Evolutionary conservation across 352 stramenopile species (phyloP), one percentile per base, ranked within the genome.

Genomic region (Globisporangium echinulatum): DNA sequence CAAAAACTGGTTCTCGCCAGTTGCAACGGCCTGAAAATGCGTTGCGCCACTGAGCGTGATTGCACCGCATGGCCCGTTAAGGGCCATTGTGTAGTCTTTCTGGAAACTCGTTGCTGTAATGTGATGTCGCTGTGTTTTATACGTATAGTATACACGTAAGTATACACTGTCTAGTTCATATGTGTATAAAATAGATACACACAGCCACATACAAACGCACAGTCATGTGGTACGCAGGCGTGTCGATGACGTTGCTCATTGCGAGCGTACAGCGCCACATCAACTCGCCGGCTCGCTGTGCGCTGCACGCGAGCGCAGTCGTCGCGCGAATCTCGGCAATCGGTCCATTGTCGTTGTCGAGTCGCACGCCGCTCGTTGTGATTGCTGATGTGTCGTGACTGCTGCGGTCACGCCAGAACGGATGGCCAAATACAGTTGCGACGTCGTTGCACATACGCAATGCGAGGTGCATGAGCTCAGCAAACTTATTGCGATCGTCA

Each of bases 101-200:
- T 53, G 15, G 19, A 54, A 64, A n/a, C 42, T 64, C 1, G n/a
- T 37, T 62, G 38, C 33, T 42, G 40, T 62, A 62, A 9, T 55
- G 48, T 9, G 56, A 48, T 6, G 49, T 56, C 7, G 44, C 13
- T 5, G 55, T 40, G 3, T 44, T 25, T 3, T 11, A 25, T 1
- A 25, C 25, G 25, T 25, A 25, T 25, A 25, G 25, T 25, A 25
- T 25, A 25, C 25, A 25, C 25, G 2, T 25, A 25, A 25, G 25
- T 25, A 25, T 25, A 25, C 25, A 2, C 25, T 25, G 25, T 25
- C 25, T 25, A 25, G 25, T 25, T 25, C 25, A 25, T 25, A 25
- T 2, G 25, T 25, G 25, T 25, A 25, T 25, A 25, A 25, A 25
- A 25, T 25, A 25, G 25, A 25, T 1, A 25, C 25, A 25, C 25